A percentile compares a stretch with the other conserved stretches of the same genome.
phyloP scores from a whole-genome alignment of 768 basidiomycete species.

The Trametes sanguinea region DNA sequence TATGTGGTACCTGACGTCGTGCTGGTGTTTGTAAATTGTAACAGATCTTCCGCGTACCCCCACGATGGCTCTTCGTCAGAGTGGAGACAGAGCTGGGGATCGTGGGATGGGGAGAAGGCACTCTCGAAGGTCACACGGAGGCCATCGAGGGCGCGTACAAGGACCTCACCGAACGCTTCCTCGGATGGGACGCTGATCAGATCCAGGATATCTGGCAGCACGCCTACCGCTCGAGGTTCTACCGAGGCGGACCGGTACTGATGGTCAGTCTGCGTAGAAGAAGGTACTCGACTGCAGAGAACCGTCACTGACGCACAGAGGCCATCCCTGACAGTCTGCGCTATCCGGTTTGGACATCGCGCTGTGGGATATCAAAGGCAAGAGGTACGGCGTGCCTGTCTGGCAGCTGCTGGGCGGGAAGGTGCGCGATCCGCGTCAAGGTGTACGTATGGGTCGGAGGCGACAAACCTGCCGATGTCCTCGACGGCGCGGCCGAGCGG shows the following conservation, averaged over 20 bases:
- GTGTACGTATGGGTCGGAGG: constrained; percentile 64
- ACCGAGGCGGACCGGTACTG: constrained; percentile 69
- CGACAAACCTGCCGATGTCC: constrained; percentile 49
- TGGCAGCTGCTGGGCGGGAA: constrained; percentile 68
- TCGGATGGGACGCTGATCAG: constrained; percentile 60
- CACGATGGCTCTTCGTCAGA: constrained; percentile 73
- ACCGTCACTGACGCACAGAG: too few species aligned
- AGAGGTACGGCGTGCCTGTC: constrained; percentile 60
- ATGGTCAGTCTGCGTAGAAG: constrained; percentile 47
- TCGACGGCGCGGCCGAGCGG: constrained; percentile 51
- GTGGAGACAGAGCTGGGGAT: constrained; percentile 64
- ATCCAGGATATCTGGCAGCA: constrained; percentile 77
- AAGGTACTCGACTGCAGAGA: too few species aligned
- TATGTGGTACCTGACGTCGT: neutral
- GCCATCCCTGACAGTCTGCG: constrained; percentile 42
- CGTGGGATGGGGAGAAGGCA: constrained; percentile 76
- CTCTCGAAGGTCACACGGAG: constrained; percentile 74
- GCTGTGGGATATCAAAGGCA: constrained; percentile 81
- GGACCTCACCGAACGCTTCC: constrained; percentile 60
- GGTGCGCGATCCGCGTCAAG: constrained; percentile 56
- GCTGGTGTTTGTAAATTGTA: too few species aligned
- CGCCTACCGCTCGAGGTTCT: constrained; percentile 68
- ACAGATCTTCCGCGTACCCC: constrained; percentile 66
- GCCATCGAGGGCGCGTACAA: constrained; percentile 67
- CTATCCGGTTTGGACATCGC: constrained; percentile 68